These are phyloP conservation scores for Rhodocollybia butyracea DNA, from an alignment of 768 basidiomycete genomes.

Conservation along the genomic window DNA sequence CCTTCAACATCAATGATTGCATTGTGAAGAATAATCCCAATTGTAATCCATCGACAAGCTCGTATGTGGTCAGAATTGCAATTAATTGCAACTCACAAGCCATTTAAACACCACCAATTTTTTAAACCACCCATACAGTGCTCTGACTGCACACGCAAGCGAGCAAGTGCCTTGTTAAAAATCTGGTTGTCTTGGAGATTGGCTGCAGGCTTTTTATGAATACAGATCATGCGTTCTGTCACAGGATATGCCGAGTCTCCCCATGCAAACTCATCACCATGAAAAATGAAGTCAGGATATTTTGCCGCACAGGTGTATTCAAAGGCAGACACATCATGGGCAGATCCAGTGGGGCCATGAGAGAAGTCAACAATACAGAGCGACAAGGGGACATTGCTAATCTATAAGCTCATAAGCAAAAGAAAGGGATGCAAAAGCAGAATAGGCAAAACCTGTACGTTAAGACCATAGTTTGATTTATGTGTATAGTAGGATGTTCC, in stretches of 20 bases:
- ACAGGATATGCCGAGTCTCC: conserved; percentile 25
- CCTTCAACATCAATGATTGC: conserved; percentile 31
- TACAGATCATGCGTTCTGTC: conserved; percentile 23
- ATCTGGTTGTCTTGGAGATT: conserved; percentile 19
- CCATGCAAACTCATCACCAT: conserved; percentile 23
- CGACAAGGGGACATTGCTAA: conserved; percentile 29
- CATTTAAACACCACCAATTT: conserved; percentile 23
- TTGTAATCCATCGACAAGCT: conserved; percentile 27
- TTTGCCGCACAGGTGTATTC: conserved; percentile 23
- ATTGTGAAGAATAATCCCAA: conserved; percentile 33
- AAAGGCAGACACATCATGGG: conserved; percentile 33
- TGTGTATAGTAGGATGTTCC: conserved; percentile 33
- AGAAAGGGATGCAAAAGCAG: background rate
- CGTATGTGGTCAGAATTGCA: conserved; percentile 21
- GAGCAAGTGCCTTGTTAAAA: conserved; percentile 25
- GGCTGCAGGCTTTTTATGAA: conserved; percentile 28
- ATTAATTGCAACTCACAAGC: conserved; percentile 26
- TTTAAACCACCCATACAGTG: conserved; percentile 36
- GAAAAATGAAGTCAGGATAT: conserved; percentile 20
- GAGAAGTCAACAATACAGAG: conserved; percentile 28
- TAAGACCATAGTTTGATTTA: conserved; percentile 33
- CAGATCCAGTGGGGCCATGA: conserved; percentile 28
- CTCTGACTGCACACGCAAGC: conserved; percentile 29
- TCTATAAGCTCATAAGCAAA: conserved; percentile 16
- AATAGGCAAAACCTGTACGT: conserved; percentile 29